Evolutionary conservation across 768 basidiomycete genomes (phyloP), one percentile per base, ranked within the genome.

Genomic region (Mycena rosella): DNA sequence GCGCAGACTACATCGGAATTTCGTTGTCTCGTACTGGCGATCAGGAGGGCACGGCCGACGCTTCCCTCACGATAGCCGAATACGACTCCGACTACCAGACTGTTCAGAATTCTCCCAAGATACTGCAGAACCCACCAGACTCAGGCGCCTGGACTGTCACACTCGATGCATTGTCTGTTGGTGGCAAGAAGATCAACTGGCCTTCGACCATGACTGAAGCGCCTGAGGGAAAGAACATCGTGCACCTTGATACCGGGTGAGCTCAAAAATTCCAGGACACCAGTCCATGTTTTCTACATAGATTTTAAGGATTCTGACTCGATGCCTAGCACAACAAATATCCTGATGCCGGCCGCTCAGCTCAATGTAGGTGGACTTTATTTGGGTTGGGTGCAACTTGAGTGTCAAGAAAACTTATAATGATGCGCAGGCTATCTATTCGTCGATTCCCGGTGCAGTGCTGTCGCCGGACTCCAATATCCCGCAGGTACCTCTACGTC

Each of bases 51-150:
- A 67, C 65, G 4, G 56, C 65, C 22, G 69, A 71, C 27, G 69
- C 65, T 13, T 71, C 69, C 13, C 61, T 71, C 36, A 66, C 69
- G 34, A 71, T 71, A 10, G 38, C 69, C 18, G 69, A 67, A 29
- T 71, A 71, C 51, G 61, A 71, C 38, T 38, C 56, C 2, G 36
- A 62, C 22, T 64, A 71, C 48, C n/a, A 56, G 5, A 58, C 69
- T n/a, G 69, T 71, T 7, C 48, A 48, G 29, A 63, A 67, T 36
- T 22, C 69, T 2, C 69, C 69, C 13, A 63, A 67, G 42, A 20
- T 71, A 11, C 56, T 22, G 2, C 69, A 71, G 44, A 49, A 13
- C 58, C 69, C 69, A 3, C 4, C 53, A 7, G 47, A 66, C 57
- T 60, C 61, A 3, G 69, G 69, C 10, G 45, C 65, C 1, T 71